A percentile compares a stretch with the other conserved stretches of the same genome.
Conservation (phyloP, 2,329 filamentous ascomycete genomes). For the Cladosporium sp. region DNA sequence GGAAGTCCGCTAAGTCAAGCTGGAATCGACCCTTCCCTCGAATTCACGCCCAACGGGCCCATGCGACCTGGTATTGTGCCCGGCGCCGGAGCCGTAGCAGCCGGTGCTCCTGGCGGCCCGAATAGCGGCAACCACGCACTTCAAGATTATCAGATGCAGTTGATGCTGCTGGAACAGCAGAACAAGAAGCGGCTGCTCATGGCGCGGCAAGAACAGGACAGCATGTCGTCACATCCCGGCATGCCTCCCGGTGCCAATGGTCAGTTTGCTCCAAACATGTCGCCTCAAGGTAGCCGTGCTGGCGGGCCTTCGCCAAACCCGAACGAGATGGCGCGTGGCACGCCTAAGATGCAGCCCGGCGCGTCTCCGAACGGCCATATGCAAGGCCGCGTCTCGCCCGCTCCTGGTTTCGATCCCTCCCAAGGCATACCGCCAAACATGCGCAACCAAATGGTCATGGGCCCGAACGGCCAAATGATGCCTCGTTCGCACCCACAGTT, state of each 20-base stretch:
- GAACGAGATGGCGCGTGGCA: slow-evolving; percentile 72
- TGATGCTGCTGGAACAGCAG: slow-evolving; percentile 82
- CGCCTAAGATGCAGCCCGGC: slow-evolving; percentile 66
- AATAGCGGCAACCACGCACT: slow-evolving; percentile 71
- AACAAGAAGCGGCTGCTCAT: slow-evolving; percentile 83
- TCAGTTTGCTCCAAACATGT: slow-evolving; percentile 50
- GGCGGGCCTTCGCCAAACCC: slow-evolving; percentile 68
- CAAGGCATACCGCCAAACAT: slow-evolving; percentile 21
- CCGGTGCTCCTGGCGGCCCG: slow-evolving; percentile 31
- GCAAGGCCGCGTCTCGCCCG: slow-evolving; percentile 58
- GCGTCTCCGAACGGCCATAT: slow-evolving; percentile 69
- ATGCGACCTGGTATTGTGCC: slow-evolving; percentile 17
- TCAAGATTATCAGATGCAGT: slow-evolving; percentile 84
- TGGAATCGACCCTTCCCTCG: slow-evolving; percentile 65
- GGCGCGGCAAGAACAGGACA: slow-evolving; percentile 76
- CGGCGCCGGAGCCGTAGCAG: slow-evolving; percentile 23
- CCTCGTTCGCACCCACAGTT: slow-evolving; percentile 65
- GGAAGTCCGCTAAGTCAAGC: slow-evolving; percentile 31
- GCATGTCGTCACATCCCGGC: slow-evolving; percentile 49
- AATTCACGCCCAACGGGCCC: slow-evolving; percentile 30
- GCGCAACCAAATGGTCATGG: slow-evolving; percentile 44
- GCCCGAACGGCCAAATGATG: slow-evolving; percentile 50
- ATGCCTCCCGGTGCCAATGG: slow-evolving; percentile 38
- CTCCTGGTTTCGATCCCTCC: slow-evolving; percentile 47
- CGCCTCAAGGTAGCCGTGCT: slow-evolving; percentile 66